phyloP scores from a whole-genome alignment of 352 stramenopile genomes.

The Pythium apleroticum region DNA sequence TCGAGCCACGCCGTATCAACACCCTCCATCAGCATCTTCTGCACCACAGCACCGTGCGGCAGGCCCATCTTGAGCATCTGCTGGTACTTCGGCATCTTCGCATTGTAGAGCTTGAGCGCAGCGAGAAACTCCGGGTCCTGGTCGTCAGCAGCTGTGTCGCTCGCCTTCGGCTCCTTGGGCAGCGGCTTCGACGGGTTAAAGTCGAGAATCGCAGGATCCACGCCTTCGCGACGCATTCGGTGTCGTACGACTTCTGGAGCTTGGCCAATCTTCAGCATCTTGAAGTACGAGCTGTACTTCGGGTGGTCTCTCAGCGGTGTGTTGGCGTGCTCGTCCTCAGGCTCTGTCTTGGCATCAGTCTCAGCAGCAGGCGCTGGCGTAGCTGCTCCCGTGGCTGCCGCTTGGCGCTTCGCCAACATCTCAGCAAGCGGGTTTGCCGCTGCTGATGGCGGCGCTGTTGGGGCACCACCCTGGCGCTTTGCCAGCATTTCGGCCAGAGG shows the following conservation, averaged over 20 bases:
- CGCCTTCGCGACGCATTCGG: conserved; percentile 69
- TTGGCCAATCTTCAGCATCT: conserved; percentile 78
- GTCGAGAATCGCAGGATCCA: conserved; percentile 64
- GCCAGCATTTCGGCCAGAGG: conserved; percentile 24
- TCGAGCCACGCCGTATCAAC: conserved; percentile 67
- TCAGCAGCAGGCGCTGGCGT: not conserved
- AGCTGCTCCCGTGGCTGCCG: conserved; percentile 11
- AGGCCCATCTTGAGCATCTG: conserved; percentile 84
- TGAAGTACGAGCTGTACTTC: conserved; percentile 76
- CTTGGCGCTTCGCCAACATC: conserved; percentile 29
- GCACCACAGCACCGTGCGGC: conserved; percentile 60
- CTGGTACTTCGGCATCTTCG: conserved; percentile 67
- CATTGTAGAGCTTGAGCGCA: conserved; percentile 61
- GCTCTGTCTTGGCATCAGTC: conserved; percentile 4
- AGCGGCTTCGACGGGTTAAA: conserved; percentile 59
- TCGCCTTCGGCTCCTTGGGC: conserved; percentile 19
- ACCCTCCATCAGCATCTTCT: conserved; percentile 86
- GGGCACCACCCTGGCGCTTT: conserved; percentile 16
- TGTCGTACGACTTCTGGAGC: conserved; percentile 66
- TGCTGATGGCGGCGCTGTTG: not conserved
- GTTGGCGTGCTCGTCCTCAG: conserved; percentile 25
- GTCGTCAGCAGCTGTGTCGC: conserved; percentile 31
- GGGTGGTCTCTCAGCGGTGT: conserved; percentile 65
- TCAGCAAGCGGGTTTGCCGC: conserved; percentile 25
- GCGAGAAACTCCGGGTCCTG: conserved; percentile 50